These are phyloP conservation scores for Pleomassaria siparia DNA, from an alignment of 2,329 filamentous ascomycete species.

Conservation along the genomic window DNA sequence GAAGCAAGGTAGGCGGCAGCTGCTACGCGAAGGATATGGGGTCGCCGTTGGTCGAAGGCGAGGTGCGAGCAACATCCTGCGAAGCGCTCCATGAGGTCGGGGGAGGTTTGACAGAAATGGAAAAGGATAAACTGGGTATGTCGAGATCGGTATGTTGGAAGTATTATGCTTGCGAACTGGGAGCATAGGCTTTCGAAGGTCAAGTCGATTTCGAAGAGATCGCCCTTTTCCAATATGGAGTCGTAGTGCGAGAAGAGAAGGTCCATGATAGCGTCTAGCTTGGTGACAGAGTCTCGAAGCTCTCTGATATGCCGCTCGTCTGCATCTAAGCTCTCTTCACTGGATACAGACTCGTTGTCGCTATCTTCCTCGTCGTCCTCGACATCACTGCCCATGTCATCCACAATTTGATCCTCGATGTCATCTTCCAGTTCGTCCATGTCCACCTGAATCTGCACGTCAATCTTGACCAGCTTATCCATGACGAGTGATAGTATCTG, in stretches of 20 bases:
- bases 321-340: conserved; percentile 62
- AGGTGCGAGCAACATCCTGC: conserved; percentile 74
- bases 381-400: conserved; percentile 48
- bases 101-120: conserved; percentile 85
- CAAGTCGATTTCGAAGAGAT: conserved; percentile 65
- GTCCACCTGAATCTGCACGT: conserved; percentile 92
- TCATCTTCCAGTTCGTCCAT: conserved; percentile 92
- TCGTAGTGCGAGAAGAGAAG: conserved; percentile 83
- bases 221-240: conserved; percentile 68
- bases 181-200: conserved; percentile 77
- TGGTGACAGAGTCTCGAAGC: conserved; percentile 80
- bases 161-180: conserved; percentile 84
- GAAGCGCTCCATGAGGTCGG: conserved; percentile 78
- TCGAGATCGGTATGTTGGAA: conserved; percentile 87
- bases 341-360: conserved; percentile 70
- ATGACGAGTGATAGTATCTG: conserved; percentile 83
- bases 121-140: conserved; percentile 96
- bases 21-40: conserved; percentile 75
- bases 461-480: conserved; percentile 86
- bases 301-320: conserved; percentile 64
- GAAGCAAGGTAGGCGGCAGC: conserved; percentile 91
- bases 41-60: conserved; percentile 64
- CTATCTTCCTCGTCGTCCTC: conserved; percentile 51
- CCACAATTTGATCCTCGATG: conserved; percentile 70
- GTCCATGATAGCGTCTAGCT: conserved; percentile 89